These are phyloP conservation scores for Backusella psychrophila DNA, from an alignment of 192 early-diverging fungal species.

Conservation along the genomic window DNA sequence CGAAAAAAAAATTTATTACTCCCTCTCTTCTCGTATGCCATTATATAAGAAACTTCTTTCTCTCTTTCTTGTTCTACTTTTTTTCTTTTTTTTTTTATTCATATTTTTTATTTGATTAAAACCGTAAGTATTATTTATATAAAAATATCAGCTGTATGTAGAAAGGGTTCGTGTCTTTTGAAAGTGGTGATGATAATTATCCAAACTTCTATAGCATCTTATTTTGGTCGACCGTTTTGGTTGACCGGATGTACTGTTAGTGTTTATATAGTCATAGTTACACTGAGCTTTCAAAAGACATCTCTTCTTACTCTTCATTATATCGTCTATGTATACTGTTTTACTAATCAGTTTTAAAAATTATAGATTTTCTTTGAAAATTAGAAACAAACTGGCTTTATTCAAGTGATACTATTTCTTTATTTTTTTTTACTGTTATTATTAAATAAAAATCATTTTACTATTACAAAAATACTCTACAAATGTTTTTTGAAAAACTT, in stretches of 20 bases:
- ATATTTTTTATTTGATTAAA: not conserved
- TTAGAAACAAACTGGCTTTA: not conserved
- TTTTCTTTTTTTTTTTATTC: not conserved
- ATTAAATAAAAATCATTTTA: not conserved
- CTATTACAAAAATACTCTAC: not conserved
- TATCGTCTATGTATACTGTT: not conserved
- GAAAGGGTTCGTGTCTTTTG: not conserved
- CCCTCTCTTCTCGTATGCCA: not conserved
- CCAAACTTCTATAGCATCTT: conserved; percentile 13
- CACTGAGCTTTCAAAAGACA: conserved; percentile 7
- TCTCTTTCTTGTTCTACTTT: not conserved
- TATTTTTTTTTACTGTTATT: not conserved
- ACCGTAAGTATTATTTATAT: not conserved
- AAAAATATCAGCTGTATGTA: not conserved
- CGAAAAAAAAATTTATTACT: not conserved
- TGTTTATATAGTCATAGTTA: conserved; percentile 18
- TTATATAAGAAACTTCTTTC: not conserved
- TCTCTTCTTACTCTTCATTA: not conserved
- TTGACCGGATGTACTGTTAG: conserved; percentile 16
- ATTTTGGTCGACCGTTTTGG: conserved; percentile 17
- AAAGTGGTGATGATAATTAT: conserved; percentile 17
- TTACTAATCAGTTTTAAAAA: not conserved
- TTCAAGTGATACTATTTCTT: not conserved
- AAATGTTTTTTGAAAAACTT: not conserved
- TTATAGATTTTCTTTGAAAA: not conserved